Evolutionary conservation across 768 basidiomycete genomes (phyloP), one percentile per base, ranked within the genome.

Genomic region (Amanita fuliginea): DNA sequence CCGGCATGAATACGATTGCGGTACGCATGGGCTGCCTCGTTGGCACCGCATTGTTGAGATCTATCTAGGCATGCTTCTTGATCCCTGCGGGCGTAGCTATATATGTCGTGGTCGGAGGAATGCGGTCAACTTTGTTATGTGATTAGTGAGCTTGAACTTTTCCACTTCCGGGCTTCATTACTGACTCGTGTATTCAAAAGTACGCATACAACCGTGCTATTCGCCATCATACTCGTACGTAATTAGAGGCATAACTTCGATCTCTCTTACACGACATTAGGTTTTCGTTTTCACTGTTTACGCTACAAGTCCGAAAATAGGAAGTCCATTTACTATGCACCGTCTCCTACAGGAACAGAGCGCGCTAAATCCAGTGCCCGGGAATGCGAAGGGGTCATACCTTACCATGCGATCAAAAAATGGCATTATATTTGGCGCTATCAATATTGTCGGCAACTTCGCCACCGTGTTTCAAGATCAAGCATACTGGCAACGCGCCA

Each of bases 401-500:
- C 65, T 89, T 24, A 88, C 87, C 8, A 83, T 91, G 69, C 72
- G 83, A 26, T 84, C 81, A n/a, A 74, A 78, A 62, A 74, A 80
- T 42, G 88, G 86, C 3, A 62, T 91, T 14, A 82, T 89, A 49
- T 91, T 92, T 52, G 83, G 91, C 16, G 80, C 93, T 14, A 85
- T 94, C 64, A 93, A 92, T 62, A 77, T 90, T 55, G 80, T 87
- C 48, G 89, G 91, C 2, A 91, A 92, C 62, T 91, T 90, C 56
- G 73, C 71, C 9, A 73, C 70, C 9, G 72, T 75, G 4, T 76
- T 74, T 59, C 69, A 74, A 53, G 74, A 76, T 55, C 82, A 87
- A 58, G 83, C 87, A 0, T 97, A 95, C 64, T 95, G 88, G 83
- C 89, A 92, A 60, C 76, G 90, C 10, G 92, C 92, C 1, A 91